Conservation (phyloP, 768 basidiomycete species). For the Termitomyces sp. region DNA sequence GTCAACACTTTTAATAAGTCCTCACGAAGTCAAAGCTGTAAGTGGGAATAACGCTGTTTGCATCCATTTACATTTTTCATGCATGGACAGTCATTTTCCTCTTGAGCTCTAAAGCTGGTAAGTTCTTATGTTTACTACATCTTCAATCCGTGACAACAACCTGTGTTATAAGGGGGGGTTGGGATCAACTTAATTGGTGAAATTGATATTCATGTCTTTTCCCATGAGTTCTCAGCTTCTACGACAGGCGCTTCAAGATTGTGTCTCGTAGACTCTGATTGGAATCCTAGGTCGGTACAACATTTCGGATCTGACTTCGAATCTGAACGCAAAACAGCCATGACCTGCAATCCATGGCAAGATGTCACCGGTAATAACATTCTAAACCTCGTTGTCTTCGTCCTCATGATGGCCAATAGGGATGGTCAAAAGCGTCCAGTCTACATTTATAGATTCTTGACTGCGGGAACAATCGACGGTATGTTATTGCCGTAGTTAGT, state of each 20-base stretch:
- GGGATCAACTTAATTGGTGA: slow-evolving; percentile 88
- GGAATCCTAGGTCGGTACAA: slow-evolving; percentile 75
- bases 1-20: slow-evolving; percentile 88
- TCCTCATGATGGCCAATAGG: slow-evolving; percentile 32
- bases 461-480: slow-evolving; percentile 90
- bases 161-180: slow-evolving; percentile 63
- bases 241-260: slow-evolving; percentile 69
- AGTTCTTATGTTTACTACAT: neutral
- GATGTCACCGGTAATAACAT: slow-evolving; percentile 74
- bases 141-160: neutral
- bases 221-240: neutral
- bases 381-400: neutral
- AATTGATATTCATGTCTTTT: neutral
- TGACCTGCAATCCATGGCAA: slow-evolving; percentile 96
- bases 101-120: slow-evolving; percentile 83
- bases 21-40: slow-evolving; percentile 66
- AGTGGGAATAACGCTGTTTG: slow-evolving; percentile 17
- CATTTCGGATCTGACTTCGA: neutral
- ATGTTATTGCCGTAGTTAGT: neutral
- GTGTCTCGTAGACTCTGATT: slow-evolving; percentile 85
- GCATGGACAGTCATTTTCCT: slow-evolving; percentile 75
- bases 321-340: slow-evolving; percentile 38
- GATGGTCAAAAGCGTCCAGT: slow-evolving; percentile 94
- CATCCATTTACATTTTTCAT: neutral
- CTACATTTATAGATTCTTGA: slow-evolving; percentile 83